Evolutionary conservation across 257 asterid genomes (phyloP).

Genomic region (Rubia yunnanensis): DNA sequence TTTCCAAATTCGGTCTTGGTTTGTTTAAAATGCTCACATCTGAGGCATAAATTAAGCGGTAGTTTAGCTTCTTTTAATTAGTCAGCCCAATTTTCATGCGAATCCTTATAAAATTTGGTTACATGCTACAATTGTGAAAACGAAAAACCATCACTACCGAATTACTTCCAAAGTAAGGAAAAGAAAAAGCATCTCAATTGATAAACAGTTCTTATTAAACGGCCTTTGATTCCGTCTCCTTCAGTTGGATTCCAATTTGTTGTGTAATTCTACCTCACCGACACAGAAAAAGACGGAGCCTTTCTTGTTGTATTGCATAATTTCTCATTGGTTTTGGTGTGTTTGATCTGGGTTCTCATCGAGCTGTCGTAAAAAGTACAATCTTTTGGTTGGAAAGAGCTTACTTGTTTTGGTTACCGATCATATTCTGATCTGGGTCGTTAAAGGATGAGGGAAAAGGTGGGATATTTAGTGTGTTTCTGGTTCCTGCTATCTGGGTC

Average conservation of each 20-base stretch:
- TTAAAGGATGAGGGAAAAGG: conserved; percentile 43
- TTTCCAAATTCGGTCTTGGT: no score
- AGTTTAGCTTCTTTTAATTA: background rate
- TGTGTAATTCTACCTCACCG: background rate
- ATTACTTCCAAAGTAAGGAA: background rate
- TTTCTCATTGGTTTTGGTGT: background rate
- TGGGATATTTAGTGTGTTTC: conserved; percentile 29
- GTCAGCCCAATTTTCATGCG: background rate
- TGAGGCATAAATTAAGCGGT: background rate
- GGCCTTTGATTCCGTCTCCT: background rate
- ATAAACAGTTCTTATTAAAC: no score
- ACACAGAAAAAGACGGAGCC: background rate
- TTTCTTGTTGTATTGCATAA: background rate
- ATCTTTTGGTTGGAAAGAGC: background rate
- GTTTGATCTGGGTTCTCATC: conserved; percentile 4
- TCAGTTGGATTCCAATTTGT: background rate
- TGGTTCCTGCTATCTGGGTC: conserved; percentile 41
- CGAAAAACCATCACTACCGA: background rate
- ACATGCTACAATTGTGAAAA: background rate
- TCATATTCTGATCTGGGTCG: background rate
- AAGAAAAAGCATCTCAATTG: background rate
- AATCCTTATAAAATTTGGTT: background rate
- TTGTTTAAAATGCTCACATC: background rate
- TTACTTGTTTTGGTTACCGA: background rate
- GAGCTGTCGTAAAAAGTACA: background rate